Percentiles rank a stretch among this genome's conserved stretches.
Conservation (phyloP, 345 rosid species). For the Rhodamnia rubescens region DNA sequence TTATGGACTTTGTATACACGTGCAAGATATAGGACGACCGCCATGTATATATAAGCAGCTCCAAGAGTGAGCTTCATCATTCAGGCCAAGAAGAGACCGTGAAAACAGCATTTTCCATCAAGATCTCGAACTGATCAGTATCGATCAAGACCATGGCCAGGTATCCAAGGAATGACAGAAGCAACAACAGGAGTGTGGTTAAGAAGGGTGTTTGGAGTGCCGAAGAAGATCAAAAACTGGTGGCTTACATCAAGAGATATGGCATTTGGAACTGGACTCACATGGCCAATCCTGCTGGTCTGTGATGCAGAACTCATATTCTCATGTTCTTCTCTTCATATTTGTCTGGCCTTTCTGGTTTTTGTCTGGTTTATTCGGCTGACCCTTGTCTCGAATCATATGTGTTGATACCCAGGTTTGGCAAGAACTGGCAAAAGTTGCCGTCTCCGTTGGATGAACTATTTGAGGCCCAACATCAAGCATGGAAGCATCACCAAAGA, state of each 20-base stretch:
- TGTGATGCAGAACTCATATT: not conserved
- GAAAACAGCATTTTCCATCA: not conserved
- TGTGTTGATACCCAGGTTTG: not conserved
- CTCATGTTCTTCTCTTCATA: too few species aligned
- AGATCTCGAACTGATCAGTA: not conserved
- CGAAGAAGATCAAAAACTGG: slow-evolving; percentile 5
- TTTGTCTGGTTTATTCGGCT: not conserved
- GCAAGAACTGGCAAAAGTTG: slow-evolving; percentile 12
- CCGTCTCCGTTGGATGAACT: slow-evolving; percentile 19
- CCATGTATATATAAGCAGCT: not conserved
- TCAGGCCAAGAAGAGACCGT: not conserved
- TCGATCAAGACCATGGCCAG: not conserved
- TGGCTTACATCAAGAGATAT: slow-evolving; percentile 2
- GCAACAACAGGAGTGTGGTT: not conserved
- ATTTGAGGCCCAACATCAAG: slow-evolving; percentile 8
- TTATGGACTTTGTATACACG: not conserved
- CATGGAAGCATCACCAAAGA: slow-evolving; percentile 7
- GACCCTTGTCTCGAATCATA: not conserved
- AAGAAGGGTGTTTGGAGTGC: slow-evolving; percentile 5
- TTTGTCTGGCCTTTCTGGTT: not conserved
- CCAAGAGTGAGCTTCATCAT: not conserved
- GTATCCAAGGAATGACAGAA: not conserved
- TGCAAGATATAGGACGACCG: not conserved
- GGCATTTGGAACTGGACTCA: slow-evolving; percentile 11
- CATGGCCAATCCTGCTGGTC: slow-evolving; percentile 6